Evolutionary conservation across 805 yeast genomes (phyloP).

Genomic region (Kluyveromyces nonfermentans): DNA sequence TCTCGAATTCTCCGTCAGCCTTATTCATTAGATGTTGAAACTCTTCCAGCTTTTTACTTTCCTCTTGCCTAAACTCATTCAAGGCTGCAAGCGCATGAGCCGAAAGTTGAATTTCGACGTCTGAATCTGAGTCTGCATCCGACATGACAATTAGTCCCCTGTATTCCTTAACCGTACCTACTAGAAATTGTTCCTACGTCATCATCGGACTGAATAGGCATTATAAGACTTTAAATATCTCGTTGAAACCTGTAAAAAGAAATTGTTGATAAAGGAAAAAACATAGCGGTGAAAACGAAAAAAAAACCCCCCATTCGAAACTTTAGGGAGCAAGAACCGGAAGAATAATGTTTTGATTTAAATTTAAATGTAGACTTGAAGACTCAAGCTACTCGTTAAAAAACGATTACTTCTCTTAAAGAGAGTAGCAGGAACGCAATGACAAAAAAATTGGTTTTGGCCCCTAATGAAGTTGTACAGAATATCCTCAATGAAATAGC

Average conservation of each 20-base stretch:
- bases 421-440: not conserved
- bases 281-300: not conserved
- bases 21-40: constrained; percentile 44
- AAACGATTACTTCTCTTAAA: too few species aligned
- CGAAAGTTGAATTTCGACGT: constrained; percentile 27
- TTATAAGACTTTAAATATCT: not conserved
- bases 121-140: constrained; percentile 19
- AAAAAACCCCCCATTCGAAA: not conserved
- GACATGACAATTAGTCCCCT: constrained; percentile 4
- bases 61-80: constrained; percentile 59
- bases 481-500: constrained; percentile 24
- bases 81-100: constrained; percentile 44
- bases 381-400: too few species aligned
- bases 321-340: not conserved
- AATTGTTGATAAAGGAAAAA: not conserved
- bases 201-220: constrained; percentile 1
- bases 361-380: too few species aligned
- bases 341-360: not conserved
- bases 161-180: not conserved
- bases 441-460: not conserved
- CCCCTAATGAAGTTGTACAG: constrained; percentile 26
- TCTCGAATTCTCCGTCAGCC: constrained; percentile 43
- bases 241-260: not conserved
- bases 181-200: too few species aligned
- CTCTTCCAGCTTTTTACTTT: constrained; percentile 43